These are phyloP conservation scores for Citrus australasica DNA, from an alignment of 345 rosid genomes.

Conservation along the genomic window DNA sequence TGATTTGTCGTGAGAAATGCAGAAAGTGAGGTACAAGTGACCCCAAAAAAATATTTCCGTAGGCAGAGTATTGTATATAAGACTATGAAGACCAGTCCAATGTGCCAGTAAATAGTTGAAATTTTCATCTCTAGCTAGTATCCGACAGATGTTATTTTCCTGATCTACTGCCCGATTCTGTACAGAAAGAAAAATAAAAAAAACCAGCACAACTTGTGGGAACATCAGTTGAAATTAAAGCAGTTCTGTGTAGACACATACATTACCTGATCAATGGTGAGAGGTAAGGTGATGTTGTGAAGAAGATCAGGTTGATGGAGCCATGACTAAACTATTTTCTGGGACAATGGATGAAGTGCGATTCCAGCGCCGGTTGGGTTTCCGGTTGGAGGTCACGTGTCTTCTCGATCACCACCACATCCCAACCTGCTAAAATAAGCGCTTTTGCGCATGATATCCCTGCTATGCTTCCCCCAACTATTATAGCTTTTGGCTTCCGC, in stretches of 20 bases:
- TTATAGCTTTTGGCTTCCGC: slow-evolving; percentile 45
- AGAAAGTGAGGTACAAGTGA: slow-evolving; percentile 50
- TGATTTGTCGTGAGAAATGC: slow-evolving; percentile 37
- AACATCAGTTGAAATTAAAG: no score
- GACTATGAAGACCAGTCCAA: slow-evolving; percentile 69
- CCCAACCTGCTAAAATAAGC: slow-evolving; percentile 55
- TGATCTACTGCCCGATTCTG: no score
- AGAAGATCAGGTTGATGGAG: slow-evolving; percentile 43
- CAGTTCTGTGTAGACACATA: not conserved
- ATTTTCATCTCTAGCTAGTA: no score
- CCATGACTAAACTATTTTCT: slow-evolving; percentile 47
- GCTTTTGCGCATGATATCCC: slow-evolving; percentile 70
- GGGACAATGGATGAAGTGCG: slow-evolving; percentile 47
- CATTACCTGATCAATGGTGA: slow-evolving; percentile 50
- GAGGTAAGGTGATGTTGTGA: slow-evolving; percentile 45
- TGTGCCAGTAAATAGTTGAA: slow-evolving; percentile 22
- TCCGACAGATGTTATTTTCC: no score
- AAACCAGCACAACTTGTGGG: no score
- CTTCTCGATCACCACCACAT: slow-evolving; percentile 62
- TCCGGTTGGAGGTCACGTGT: slow-evolving; percentile 42
- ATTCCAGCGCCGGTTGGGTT: slow-evolving; percentile 79
- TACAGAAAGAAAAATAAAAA: no score
- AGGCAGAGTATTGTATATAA: slow-evolving; percentile 44
- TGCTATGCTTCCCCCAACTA: slow-evolving; percentile 75
- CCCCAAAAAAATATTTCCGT: slow-evolving; percentile 58